A percentile compares a stretch with the other conserved stretches of the same genome.
These are phyloP conservation scores for Liriodendron chinense DNA, from an alignment of 164 flowering plant genomes.

Conservation along the genomic window DNA sequence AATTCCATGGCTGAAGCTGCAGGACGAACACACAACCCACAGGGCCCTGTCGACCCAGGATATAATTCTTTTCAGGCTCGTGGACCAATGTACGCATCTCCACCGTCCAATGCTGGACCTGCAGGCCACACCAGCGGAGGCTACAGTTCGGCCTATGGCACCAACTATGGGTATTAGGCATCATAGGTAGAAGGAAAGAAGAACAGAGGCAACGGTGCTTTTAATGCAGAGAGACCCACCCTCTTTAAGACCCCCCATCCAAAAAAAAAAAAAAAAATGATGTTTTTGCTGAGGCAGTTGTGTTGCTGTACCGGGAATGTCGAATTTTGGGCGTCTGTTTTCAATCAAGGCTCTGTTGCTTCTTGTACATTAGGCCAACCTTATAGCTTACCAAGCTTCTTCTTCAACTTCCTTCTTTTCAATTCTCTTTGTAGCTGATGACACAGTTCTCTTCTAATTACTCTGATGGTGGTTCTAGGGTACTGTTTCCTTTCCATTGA, in stretches of 20 bases:
- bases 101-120: constrained; percentile 28
- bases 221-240: background rate
- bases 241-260: background rate
- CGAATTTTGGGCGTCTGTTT: background rate
- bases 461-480: too few relatives aligned
- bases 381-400: too few relatives aligned
- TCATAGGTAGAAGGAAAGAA: background rate
- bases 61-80: constrained; percentile 30
- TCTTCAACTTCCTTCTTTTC: too few relatives aligned
- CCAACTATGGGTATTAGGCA: constrained; percentile 36
- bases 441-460: too few relatives aligned
- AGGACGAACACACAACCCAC: constrained; percentile 23
- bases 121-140: constrained; percentile 18
- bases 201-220: background rate
- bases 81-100: constrained; percentile 30
- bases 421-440: too few relatives aligned
- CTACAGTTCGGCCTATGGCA: constrained; percentile 40
- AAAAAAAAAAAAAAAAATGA: background rate
- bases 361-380: background rate
- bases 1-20: constrained; percentile 56
- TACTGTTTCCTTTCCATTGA: too few relatives aligned
- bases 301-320: background rate
- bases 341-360: background rate
- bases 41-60: constrained; percentile 22
- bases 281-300: constrained; percentile 1